Base-by-base conservation (phyloP, 768 basidiomycete genomes). In the Cystofilobasidium ferigula region DNA sequence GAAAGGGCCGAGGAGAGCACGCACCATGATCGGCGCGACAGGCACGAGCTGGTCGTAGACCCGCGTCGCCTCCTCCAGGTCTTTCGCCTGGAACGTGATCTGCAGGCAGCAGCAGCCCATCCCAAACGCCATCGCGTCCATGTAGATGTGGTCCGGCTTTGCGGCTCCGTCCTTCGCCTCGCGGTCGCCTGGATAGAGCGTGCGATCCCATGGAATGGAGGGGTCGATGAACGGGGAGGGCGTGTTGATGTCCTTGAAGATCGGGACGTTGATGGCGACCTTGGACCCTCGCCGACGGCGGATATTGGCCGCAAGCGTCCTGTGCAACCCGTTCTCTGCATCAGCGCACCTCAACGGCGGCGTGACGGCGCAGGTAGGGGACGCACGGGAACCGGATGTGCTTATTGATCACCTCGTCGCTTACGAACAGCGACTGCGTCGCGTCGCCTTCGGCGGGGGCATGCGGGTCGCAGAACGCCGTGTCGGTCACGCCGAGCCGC, bases 121-220 rank as follows among this genome's bases (percentile, higher is more conserved):
- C 56, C 95, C 95, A 75, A 99, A 99, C 34, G 93, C 94, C 95
- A 98, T 98, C 12, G 95, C 93, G 75, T 99, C 95, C 80, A 98
- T 82, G 75, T 98, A 98, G 69, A 99, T 89, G 76, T 98, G 93
- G 74, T 94, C 85, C 36, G 80, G 79, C 40, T 89, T 80, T 20
- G 93, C 92, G 6, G 92, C 90, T 2, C 93, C 92, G 69, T 85
- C 81, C 77, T 85, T 88, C 0, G 92, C 92, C 80, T 95, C 91
- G 88, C 69, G 34, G 16, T 95, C 90, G 73, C 93, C 94, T 26
- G 85, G 79, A 71, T 89, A 94, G 61, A 87, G 75, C n/a, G 81
- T 76, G 59, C 92, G 83, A 62, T 91, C 82, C 84, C 86, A 89
- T 34, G 89, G 89, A 69, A 94, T 87, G n/a, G 88, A 85, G 8